phyloP scores from a whole-genome alignment of 345 rosid species.

The Citrus cavaleriei region DNA sequence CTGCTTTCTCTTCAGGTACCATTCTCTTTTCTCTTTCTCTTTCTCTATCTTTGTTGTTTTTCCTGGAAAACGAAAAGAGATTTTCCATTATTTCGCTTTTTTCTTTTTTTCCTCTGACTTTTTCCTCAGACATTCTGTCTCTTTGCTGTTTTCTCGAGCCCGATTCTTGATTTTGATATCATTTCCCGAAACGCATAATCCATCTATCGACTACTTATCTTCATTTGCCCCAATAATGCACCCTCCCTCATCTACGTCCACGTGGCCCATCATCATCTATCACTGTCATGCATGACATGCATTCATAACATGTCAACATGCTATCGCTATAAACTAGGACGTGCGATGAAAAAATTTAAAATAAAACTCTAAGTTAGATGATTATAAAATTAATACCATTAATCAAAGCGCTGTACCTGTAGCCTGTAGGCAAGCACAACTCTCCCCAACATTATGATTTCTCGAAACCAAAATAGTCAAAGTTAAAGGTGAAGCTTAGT shows the following conservation, averaged over 20 bases:
- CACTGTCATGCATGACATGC: neutral
- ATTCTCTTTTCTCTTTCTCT: neutral
- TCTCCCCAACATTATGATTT: too few relatives aligned
- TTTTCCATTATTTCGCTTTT: neutral
- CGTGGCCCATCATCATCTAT: neutral
- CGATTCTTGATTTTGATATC: neutral
- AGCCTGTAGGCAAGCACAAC: too few relatives aligned
- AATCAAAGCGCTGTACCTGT: too few relatives aligned
- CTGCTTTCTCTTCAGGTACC: constrained; percentile 18
- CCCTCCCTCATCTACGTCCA: constrained; percentile 14
- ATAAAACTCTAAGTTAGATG: too few relatives aligned
- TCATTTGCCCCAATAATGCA: neutral
- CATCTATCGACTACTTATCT: neutral
- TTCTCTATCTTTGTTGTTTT: neutral
- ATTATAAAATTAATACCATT: too few relatives aligned
- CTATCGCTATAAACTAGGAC: neutral
- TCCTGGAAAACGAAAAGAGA: neutral
- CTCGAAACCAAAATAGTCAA: too few relatives aligned
- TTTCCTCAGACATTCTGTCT: constrained; percentile 36
- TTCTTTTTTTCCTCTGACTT: constrained; percentile 8
- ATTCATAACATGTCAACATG: too few relatives aligned
- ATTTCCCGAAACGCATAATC: neutral
- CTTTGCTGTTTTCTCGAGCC: constrained; percentile 17
- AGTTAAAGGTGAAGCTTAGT: too few relatives aligned
- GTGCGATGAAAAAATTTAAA: neutral